phyloP scores from a whole-genome alignment of 2,329 filamentous ascomycete genomes.

The Fonsecaea nubica region DNA sequence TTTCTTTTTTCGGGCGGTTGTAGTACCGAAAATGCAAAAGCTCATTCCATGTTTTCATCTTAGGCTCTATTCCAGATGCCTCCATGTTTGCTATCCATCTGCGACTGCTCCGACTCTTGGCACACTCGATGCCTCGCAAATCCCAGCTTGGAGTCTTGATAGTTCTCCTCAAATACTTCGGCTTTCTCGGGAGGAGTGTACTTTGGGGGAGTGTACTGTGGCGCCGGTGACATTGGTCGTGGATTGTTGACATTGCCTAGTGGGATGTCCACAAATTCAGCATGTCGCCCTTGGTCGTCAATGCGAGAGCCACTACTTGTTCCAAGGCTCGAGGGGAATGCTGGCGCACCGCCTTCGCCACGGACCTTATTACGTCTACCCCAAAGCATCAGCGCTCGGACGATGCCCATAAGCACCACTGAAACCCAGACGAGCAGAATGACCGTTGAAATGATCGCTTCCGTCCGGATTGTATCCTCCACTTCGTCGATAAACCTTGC shows the following conservation, averaged over 20 bases:
- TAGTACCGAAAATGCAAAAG: background rate
- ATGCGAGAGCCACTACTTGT: slow-evolving; percentile 33
- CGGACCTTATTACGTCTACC: slow-evolving; percentile 64
- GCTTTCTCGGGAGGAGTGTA: slow-evolving; percentile 39
- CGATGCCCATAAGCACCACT: slow-evolving; percentile 75
- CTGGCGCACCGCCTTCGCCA: slow-evolving; percentile 63
- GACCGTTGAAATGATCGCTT: slow-evolving; percentile 78
- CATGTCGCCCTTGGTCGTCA: slow-evolving; percentile 39
- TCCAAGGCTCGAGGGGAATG: slow-evolving; percentile 27
- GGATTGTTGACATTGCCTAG: slow-evolving; percentile 43
- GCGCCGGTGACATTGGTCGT: slow-evolving; percentile 37
- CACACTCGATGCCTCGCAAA: slow-evolving; percentile 50
- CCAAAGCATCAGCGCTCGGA: slow-evolving; percentile 69
- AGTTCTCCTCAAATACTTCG: slow-evolving; percentile 39
- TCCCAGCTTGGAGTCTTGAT: slow-evolving; percentile 52
- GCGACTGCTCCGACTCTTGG: slow-evolving; percentile 40
- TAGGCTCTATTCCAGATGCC: slow-evolving; percentile 28
- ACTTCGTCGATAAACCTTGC: slow-evolving; percentile 72
- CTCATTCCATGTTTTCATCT: slow-evolving; percentile 13
- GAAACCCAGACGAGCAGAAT: slow-evolving; percentile 79
- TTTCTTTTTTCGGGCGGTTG: background rate
- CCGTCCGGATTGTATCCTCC: slow-evolving; percentile 70
- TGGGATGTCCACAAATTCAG: slow-evolving; percentile 49
- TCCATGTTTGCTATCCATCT: slow-evolving; percentile 30
- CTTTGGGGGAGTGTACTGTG: slow-evolving; percentile 41